Conservation (phyloP, 768 basidiomycete species). For the Tephrocybe sp. region DNA sequence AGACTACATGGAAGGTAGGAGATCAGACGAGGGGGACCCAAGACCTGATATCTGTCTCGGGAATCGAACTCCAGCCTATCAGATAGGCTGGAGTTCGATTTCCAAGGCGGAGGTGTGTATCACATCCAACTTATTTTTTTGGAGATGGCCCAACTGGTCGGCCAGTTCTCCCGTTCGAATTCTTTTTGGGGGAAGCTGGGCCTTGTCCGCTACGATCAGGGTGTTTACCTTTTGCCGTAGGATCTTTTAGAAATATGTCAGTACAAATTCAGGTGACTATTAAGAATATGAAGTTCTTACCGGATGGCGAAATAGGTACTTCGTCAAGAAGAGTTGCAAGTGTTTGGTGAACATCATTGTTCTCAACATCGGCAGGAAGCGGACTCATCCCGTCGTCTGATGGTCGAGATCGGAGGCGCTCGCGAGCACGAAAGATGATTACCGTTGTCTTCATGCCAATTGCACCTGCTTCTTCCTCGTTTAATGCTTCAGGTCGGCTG, state of each 20-base stretch:
- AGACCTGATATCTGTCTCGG: no score
- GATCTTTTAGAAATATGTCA: slow-evolving; percentile 1
- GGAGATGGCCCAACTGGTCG: slow-evolving; percentile 13
- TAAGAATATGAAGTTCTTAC: neutral
- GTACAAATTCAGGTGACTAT: no score
- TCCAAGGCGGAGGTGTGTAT: no score
- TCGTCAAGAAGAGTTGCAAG: slow-evolving; percentile 24
- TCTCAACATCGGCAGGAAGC: slow-evolving; percentile 29
- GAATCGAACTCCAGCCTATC: no score
- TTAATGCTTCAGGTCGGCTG: slow-evolving; percentile 49
- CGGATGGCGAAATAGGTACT: slow-evolving; percentile 1
- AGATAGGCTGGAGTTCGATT: no score
- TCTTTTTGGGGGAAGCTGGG: neutral
- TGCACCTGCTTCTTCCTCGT: slow-evolving; percentile 49
- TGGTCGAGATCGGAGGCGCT: slow-evolving; percentile 38
- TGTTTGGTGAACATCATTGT: slow-evolving; percentile 31
- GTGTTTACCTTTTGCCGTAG: slow-evolving; percentile 2
- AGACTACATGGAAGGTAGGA: no score
- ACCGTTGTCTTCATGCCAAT: slow-evolving; percentile 61
- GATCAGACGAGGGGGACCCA: no score
- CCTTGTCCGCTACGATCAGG: neutral
- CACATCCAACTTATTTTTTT: neutral
- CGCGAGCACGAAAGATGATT: slow-evolving; percentile 53
- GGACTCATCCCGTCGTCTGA: slow-evolving; percentile 36
- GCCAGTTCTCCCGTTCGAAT: slow-evolving; percentile 17